phyloP scores from a whole-genome alignment of 495 filamentous ascomycete species.

The Podospora australis region DNA sequence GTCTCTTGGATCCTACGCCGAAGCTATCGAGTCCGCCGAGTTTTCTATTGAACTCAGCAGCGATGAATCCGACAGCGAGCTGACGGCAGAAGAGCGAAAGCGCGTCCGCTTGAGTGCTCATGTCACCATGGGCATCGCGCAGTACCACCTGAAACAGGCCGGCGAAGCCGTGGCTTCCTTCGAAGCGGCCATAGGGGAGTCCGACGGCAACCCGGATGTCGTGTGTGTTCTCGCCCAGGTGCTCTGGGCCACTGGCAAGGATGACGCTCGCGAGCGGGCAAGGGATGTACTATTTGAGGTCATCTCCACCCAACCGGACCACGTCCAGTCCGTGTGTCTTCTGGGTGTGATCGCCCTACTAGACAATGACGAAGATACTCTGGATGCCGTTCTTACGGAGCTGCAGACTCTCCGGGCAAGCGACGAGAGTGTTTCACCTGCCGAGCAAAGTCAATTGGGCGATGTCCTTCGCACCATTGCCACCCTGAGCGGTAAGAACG shows the following conservation, averaged over 20 bases:
- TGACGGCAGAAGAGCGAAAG: constrained; percentile 46
- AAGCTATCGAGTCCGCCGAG: constrained; percentile 67
- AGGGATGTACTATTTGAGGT: constrained; percentile 72
- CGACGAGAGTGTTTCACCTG: constrained; percentile 37
- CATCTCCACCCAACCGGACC: constrained; percentile 63
- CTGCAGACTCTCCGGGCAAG: constrained; percentile 62
- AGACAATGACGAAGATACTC: constrained; percentile 67
- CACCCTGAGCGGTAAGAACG: constrained; percentile 26
- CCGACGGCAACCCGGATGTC: constrained; percentile 70
- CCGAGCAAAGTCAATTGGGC: constrained; percentile 42
- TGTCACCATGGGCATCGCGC: constrained; percentile 75
- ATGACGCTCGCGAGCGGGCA: constrained; percentile 66
- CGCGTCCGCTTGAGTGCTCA: constrained; percentile 76
- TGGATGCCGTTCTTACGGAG: constrained; percentile 75
- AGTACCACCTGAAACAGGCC: constrained; percentile 60
- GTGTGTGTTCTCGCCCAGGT: constrained; percentile 84
- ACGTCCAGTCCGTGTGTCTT: constrained; percentile 70
- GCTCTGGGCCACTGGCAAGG: constrained; percentile 81
- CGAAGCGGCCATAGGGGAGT: constrained; percentile 73
- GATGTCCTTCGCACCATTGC: constrained; percentile 41
- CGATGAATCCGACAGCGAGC: constrained; percentile 53
- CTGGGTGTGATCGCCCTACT: constrained; percentile 77
- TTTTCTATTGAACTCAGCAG: constrained; percentile 64
- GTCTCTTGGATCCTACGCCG: constrained; percentile 53
- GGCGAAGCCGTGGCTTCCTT: constrained; percentile 70